Percentiles rank a stretch among this genome's conserved stretches.
These are phyloP conservation scores for Pichia eremophila DNA, from an alignment of 805 yeast species.

Conservation along the genomic window DNA sequence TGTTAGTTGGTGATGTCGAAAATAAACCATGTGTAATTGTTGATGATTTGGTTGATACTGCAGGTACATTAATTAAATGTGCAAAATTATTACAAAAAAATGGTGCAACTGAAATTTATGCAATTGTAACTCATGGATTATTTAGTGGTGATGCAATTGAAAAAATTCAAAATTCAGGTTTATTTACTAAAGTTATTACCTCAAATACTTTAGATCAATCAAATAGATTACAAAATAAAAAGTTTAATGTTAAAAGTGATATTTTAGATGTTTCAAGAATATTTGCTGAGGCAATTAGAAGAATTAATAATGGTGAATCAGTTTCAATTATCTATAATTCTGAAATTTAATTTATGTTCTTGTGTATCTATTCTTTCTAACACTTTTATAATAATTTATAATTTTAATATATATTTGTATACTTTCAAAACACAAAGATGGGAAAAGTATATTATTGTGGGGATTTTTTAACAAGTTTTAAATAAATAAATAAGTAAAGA, in stretches of 20 bases:
- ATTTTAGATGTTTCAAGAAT: constrained; percentile 82
- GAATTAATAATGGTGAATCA: constrained; percentile 95
- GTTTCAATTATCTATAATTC: constrained; percentile 90
- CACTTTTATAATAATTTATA: too few relatives aligned
- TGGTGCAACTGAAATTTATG: constrained; percentile 82
- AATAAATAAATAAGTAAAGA: neutral
- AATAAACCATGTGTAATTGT: constrained; percentile 80
- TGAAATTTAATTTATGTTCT: constrained; percentile 37
- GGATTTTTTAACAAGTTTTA: neutral
- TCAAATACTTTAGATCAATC: constrained; percentile 89
- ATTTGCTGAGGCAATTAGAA: constrained; percentile 89
- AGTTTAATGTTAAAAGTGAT: constrained; percentile 30
- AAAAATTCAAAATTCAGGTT: constrained; percentile 48
- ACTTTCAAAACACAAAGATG: neutral
- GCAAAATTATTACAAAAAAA: constrained; percentile 87
- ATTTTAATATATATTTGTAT: neutral
- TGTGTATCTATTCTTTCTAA: constrained; percentile 3
- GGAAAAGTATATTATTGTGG: too few relatives aligned
- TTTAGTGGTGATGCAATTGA: constrained; percentile 86
- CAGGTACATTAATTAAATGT: constrained; percentile 84
- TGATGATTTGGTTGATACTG: constrained; percentile 92
- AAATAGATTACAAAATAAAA: constrained; percentile 38
- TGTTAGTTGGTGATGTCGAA: constrained; percentile 93
- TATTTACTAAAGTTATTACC: constrained; percentile 76
- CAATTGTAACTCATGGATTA: constrained; percentile 85